Conservation (phyloP, 2,329 filamentous ascomycete species). For the Colletotrichum coccodes region DNA sequence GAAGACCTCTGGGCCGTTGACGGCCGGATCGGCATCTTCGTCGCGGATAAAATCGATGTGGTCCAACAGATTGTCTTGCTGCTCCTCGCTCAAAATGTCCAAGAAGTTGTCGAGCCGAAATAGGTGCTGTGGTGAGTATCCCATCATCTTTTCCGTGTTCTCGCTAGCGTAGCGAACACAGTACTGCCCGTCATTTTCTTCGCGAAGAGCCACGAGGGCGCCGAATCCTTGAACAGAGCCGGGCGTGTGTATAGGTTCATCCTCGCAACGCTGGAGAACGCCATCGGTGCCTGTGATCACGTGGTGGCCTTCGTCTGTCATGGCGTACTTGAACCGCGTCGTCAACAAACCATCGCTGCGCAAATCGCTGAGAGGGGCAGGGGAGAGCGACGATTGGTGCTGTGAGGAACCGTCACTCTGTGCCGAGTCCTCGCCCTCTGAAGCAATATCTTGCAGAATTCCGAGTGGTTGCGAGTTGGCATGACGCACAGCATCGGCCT, state of each 20-base stretch:
- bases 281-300: slow-evolving; percentile 84
- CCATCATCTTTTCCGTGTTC: slow-evolving; percentile 80
- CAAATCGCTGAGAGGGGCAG: not conserved
- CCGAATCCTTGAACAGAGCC: slow-evolving; percentile 86
- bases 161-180: slow-evolving; percentile 81
- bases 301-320: slow-evolving; percentile 81
- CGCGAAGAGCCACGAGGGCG: slow-evolving; percentile 77
- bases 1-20: slow-evolving; percentile 88
- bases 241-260: slow-evolving; percentile 90
- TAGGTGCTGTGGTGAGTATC: slow-evolving; percentile 79
- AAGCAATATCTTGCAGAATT: slow-evolving; percentile 36
- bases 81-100: slow-evolving; percentile 86
- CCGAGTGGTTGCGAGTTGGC: slow-evolving; percentile 45
- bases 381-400: not conserved
- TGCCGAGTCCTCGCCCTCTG: slow-evolving; percentile 38
- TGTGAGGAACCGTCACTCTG: slow-evolving; percentile 8
- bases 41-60: slow-evolving; percentile 90
- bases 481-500: slow-evolving; percentile 54
- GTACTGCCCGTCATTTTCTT: slow-evolving; percentile 75
- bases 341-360: slow-evolving; percentile 60
- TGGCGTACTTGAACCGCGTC: slow-evolving; percentile 80
- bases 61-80: slow-evolving; percentile 84
- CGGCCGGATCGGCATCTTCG: slow-evolving; percentile 78
- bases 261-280: slow-evolving; percentile 82
- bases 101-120: slow-evolving; percentile 81